A percentile compares a stretch with the other conserved stretches of the same genome.
phyloP scores from a whole-genome alignment of 1,139 yeast genomes.

The Pichia sp. region DNA sequence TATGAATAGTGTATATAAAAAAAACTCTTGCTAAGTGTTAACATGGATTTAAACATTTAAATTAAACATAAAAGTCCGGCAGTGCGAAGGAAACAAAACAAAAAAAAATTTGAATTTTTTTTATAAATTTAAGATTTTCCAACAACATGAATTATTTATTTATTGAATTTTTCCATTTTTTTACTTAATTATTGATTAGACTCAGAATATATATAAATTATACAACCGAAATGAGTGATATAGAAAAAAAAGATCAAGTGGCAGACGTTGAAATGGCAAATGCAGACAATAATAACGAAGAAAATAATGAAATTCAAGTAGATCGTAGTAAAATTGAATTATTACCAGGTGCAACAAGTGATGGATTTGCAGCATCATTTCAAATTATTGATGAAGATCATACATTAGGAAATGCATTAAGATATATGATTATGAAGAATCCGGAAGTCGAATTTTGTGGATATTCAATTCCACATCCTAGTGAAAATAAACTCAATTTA shows the following conservation, averaged over 20 bases:
- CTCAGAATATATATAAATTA: not conserved
- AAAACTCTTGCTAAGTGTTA: no score
- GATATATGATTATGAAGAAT: conserved; percentile 93
- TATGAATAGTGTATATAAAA: no score
- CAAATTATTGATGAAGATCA: conserved; percentile 92
- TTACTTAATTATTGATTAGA: no score
- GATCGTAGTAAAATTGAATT: conserved; percentile 37
- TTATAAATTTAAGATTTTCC: no score
- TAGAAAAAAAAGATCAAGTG: not conserved
- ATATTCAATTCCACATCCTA: conserved; percentile 98
- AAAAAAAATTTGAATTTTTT: no score
- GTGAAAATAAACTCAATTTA: conserved; percentile 81
- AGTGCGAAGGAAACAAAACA: no score
- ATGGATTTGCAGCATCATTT: conserved; percentile 92
- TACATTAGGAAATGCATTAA: conserved; percentile 86
- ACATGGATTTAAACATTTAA: no score
- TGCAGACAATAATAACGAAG: conserved; percentile 1
- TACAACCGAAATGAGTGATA: conserved; percentile 1
- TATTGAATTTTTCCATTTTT: no score
- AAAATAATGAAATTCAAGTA: conserved; percentile 4
- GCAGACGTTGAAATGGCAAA: conserved; percentile 7
- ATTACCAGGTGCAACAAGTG: conserved; percentile 90
- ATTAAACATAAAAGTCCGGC: no score
- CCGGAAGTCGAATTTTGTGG: conserved; percentile 98
- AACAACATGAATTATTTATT: no score